These are phyloP conservation scores for Lasiosphaeris hirsuta DNA, from an alignment of 495 filamentous ascomycete species.

Conservation along the genomic window DNA sequence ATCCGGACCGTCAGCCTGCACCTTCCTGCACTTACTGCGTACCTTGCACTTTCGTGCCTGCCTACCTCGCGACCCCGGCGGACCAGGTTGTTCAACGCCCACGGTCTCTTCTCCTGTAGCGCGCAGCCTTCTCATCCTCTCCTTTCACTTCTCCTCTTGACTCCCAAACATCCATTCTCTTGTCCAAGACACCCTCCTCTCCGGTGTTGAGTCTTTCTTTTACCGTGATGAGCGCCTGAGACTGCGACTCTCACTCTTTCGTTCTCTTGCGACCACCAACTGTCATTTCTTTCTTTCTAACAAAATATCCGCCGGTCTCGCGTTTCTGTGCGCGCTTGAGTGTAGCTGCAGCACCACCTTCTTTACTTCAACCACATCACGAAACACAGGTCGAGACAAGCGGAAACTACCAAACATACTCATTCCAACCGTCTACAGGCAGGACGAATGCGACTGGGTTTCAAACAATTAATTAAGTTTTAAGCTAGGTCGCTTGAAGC, in stretches of 20 bases:
- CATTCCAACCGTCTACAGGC: neutral
- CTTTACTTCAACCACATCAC: slow-evolving; percentile 8
- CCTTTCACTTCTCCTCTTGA: slow-evolving; percentile 11
- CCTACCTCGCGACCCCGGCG: neutral
- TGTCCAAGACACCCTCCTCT: slow-evolving; percentile 1
- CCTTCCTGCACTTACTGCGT: neutral
- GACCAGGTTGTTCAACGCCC: neutral
- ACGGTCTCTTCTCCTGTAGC: neutral
- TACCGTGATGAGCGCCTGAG: slow-evolving; percentile 15
- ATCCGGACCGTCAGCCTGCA: slow-evolving; percentile 4
- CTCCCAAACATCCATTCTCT: slow-evolving; percentile 4
- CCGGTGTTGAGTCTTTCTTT: slow-evolving; percentile 17
- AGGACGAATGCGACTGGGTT: slow-evolving; percentile 1
- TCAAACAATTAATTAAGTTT: neutral
- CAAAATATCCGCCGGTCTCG: neutral
- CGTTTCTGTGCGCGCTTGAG: slow-evolving; percentile 5
- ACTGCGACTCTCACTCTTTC: slow-evolving; percentile 17
- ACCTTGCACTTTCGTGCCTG: neutral
- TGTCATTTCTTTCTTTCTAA: slow-evolving; percentile 11
- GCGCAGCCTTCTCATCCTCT: slow-evolving; percentile 7
- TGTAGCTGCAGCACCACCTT: slow-evolving; percentile 9
- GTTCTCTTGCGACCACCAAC: slow-evolving; percentile 13
- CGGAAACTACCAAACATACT: neutral
- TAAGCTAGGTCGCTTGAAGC: neutral
- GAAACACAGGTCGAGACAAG: neutral